Evolutionary conservation across 345 rosid genomes (phyloP).

Genomic region (Syzygium grande): DNA sequence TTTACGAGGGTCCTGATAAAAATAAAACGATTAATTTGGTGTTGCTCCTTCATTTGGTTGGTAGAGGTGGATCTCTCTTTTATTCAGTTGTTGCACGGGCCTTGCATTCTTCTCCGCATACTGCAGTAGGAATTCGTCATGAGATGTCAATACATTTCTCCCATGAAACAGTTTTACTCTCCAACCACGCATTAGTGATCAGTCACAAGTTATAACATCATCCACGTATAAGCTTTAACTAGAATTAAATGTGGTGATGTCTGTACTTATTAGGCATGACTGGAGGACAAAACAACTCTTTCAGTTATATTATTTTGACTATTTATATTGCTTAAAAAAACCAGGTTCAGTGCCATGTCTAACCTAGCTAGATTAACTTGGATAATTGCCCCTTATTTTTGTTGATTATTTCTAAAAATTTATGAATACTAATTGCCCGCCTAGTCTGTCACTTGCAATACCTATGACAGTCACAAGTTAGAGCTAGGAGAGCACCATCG

Average conservation of each 20-base stretch:
- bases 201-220: not conserved
- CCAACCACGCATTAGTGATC: not conserved
- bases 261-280: not conserved
- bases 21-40: not conserved
- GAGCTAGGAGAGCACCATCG: not conserved
- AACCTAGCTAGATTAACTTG: not conserved
- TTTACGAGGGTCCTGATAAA: not conserved
- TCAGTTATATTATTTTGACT: not conserved
- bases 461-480: not conserved
- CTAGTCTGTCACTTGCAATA: not conserved
- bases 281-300: not conserved
- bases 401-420: not conserved
- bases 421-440: not conserved
- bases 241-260: not conserved
- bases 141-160: not conserved
- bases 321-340: not conserved
- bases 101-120: conserved; percentile 42
- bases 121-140: conserved; percentile 15
- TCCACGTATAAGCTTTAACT: not conserved
- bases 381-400: not conserved
- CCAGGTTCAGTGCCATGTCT: not conserved
- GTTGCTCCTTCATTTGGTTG: not conserved
- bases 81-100: conserved; percentile 35
- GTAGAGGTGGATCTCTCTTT: conserved; percentile 6
- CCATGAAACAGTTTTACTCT: not conserved